Evolutionary conservation across 23 red algal species (phyloP).

Genomic region (Gracilaria domingensis): DNA sequence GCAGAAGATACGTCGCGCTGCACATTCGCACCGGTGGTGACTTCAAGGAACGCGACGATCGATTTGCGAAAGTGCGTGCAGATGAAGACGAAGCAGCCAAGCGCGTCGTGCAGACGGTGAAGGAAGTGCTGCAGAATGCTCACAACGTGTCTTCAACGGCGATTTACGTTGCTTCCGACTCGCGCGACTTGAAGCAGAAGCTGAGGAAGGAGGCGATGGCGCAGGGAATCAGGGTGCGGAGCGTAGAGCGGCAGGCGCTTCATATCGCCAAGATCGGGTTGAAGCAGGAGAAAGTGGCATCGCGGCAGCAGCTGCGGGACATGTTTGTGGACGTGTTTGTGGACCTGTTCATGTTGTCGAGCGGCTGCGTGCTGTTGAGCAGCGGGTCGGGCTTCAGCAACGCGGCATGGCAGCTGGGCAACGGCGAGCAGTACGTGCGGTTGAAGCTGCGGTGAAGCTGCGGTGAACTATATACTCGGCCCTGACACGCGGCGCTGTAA

Average conservation of each 20-base stretch:
- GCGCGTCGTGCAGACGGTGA: not conserved
- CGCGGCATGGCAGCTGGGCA: not conserved
- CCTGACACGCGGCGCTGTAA: too few species aligned
- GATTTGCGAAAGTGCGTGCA: not conserved
- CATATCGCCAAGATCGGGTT: not conserved
- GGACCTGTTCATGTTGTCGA: constrained; percentile 27
- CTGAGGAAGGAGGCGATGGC: not conserved
- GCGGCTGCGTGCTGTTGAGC: not conserved
- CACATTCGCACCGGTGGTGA: constrained; percentile 11
- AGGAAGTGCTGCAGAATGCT: not conserved
- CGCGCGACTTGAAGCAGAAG: not conserved
- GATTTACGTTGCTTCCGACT: constrained; percentile 18
- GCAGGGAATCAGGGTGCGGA: not conserved
- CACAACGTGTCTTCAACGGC: not conserved
- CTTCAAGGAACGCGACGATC: not conserved
- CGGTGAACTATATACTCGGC: too few species aligned
- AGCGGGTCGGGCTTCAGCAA: constrained; percentile 24
- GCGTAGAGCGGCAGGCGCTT: not conserved
- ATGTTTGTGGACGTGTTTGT: constrained; percentile 18
- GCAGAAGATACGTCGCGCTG: not conserved
- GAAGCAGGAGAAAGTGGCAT: not conserved
- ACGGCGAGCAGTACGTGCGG: not conserved
- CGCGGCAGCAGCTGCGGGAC: not conserved
- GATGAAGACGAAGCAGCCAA: not conserved
- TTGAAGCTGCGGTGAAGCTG: not conserved